A percentile compares a stretch with the other conserved stretches of the same genome.
These are phyloP conservation scores for Onygenales sp. DNA, from an alignment of 2,329 filamentous ascomycete species.

Conservation along the genomic window DNA sequence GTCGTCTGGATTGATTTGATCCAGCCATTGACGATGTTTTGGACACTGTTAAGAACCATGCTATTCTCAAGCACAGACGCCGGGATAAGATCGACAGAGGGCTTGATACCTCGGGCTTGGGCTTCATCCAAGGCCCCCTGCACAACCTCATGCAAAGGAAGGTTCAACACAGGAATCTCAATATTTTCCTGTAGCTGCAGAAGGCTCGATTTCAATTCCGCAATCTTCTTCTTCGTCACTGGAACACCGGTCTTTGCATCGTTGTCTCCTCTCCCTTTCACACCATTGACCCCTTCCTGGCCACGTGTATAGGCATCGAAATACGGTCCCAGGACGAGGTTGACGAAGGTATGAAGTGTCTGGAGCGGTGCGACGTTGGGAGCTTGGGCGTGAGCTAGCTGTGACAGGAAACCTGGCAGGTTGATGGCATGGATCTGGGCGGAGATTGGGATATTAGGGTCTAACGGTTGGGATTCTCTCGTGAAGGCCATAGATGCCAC, in stretches of 20 bases:
- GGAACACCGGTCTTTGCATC: slow-evolving; percentile 92
- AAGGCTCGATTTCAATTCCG: slow-evolving; percentile 83
- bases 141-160: slow-evolving; percentile 82
- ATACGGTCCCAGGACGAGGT: slow-evolving; percentile 85
- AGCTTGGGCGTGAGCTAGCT: slow-evolving; percentile 54
- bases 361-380: slow-evolving; percentile 77
- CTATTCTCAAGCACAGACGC: slow-evolving; percentile 72
- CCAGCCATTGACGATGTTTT: slow-evolving; percentile 92
- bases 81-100: slow-evolving; percentile 71
- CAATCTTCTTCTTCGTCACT: slow-evolving; percentile 94
- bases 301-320: slow-evolving; percentile 93
- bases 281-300: slow-evolving; percentile 56
- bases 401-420: slow-evolving; percentile 69
- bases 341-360: slow-evolving; percentile 81
- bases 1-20: slow-evolving; percentile 97
- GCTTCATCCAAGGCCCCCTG: slow-evolving; percentile 77
- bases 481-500: slow-evolving; percentile 82
- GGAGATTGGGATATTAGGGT: slow-evolving; percentile 69
- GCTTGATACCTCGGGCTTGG: slow-evolving; percentile 53
- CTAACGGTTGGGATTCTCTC: slow-evolving; percentile 81
- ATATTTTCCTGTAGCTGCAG: slow-evolving; percentile 94
- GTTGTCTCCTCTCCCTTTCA: slow-evolving; percentile 67
- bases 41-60: slow-evolving; percentile 83
- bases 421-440: slow-evolving; percentile 91
- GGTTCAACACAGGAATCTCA: slow-evolving; percentile 84